phyloP scores from a whole-genome alignment of 345 rosid species.

The Geranium brycei region DNA sequence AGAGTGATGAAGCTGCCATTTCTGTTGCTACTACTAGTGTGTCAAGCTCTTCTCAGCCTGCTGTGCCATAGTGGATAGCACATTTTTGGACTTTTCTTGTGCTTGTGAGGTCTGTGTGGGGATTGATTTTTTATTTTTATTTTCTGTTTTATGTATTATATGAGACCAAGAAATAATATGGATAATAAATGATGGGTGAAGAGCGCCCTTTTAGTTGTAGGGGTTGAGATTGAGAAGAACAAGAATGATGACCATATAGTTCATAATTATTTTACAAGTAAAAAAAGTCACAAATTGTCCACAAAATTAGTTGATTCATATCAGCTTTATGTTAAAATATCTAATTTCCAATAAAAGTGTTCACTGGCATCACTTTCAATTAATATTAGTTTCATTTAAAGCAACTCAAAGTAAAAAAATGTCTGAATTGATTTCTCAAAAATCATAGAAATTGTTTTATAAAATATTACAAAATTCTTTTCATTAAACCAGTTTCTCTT shows the following conservation, averaged over 20 bases:
- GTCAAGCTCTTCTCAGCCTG: conserved; percentile 3
- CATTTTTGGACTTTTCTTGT: neutral
- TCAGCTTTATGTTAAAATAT: too few species aligned
- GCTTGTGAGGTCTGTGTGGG: neutral
- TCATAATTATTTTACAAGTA: too few species aligned
- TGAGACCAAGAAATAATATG: neutral
- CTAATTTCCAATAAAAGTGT: too few species aligned
- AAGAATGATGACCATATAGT: neutral
- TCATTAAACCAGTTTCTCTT: too few species aligned
- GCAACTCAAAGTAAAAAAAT: too few species aligned
- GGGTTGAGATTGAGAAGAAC: neutral
- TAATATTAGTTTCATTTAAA: too few species aligned
- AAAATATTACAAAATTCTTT: too few species aligned
- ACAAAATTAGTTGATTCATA: too few species aligned
- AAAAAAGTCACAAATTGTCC: neutral
- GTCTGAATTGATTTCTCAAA: too few species aligned
- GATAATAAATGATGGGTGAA: neutral
- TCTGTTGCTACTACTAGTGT: neutral
- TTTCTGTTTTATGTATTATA: neutral
- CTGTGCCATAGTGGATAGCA: neutral
- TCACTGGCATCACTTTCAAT: too few species aligned
- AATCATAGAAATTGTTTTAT: too few species aligned
- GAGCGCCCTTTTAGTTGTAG: neutral
- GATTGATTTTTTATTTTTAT: neutral
- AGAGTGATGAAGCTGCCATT: conserved; percentile 47